Percentiles rank a stretch among this genome's conserved stretches.
phyloP scores from a whole-genome alignment of 1,284 basidiomycete species.

The Sphaerobolus stellatus region DNA sequence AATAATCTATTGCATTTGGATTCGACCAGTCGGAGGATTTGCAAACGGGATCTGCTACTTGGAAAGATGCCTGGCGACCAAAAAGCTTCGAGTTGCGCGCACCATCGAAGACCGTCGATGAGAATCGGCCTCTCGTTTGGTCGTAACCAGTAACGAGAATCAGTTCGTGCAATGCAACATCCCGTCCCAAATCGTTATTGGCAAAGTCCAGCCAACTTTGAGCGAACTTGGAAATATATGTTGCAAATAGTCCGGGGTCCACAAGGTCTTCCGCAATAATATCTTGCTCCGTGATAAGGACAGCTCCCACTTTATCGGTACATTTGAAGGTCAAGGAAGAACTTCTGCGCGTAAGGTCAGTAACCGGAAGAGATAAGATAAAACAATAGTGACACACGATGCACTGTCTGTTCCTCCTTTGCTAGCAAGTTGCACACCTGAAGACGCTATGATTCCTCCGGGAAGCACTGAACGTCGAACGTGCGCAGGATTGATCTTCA shows the following conservation, averaged over 20 bases:
- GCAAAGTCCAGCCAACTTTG: constrained; percentile 5
- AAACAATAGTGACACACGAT: not conserved
- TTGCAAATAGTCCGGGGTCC: not conserved
- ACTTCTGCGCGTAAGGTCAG: not conserved
- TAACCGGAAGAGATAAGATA: not conserved
- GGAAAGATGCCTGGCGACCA: not conserved
- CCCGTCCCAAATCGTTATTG: not conserved
- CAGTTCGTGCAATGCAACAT: constrained; percentile 11
- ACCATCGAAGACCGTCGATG: constrained; percentile 8
- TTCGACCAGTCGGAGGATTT: not conserved
- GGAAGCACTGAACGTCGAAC: not conserved
- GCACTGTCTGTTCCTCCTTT: not conserved
- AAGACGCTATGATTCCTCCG: constrained; percentile 7
- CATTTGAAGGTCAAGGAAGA: constrained; percentile 1
- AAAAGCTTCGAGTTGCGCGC: constrained; percentile 1
- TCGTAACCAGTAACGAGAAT: constrained; percentile 11
- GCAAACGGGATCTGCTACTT: not conserved
- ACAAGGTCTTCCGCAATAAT: not conserved
- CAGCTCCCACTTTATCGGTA: constrained; percentile 6
- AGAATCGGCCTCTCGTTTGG: constrained; percentile 5
- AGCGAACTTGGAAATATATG: not conserved
- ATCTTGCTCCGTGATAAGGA: constrained; percentile 1
- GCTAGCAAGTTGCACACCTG: not conserved
- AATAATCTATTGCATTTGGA: constrained; percentile 1
- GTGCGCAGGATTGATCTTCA: not conserved